These are phyloP conservation scores for Lupinus albus DNA, from an alignment of 306 rosid species.

Conservation along the genomic window DNA sequence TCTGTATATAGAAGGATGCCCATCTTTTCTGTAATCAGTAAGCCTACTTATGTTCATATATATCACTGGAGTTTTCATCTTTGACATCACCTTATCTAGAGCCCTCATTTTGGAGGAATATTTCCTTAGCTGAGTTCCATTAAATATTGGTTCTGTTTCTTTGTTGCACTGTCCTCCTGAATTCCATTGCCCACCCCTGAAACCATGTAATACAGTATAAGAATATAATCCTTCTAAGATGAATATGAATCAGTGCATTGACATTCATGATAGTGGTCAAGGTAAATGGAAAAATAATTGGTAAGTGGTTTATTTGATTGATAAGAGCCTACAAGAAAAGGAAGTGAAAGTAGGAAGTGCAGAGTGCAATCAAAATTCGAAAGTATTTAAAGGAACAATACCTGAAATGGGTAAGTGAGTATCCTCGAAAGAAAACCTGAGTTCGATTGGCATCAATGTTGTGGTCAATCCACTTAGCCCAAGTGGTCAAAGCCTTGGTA, in stretches of 20 bases:
- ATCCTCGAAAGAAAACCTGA: slow-evolving; percentile 87
- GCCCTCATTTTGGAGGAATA: slow-evolving; percentile 89
- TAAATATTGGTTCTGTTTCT: slow-evolving; percentile 78
- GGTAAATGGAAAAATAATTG: background rate
- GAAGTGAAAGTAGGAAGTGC: slow-evolving; percentile 9
- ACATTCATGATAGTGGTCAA: background rate
- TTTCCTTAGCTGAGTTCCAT: slow-evolving; percentile 52
- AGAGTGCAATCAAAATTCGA: background rate
- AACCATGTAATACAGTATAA: slow-evolving; percentile 36
- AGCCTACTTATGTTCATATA: slow-evolving; percentile 85
- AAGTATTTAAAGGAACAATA: slow-evolving; percentile 34
- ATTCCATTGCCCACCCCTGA: slow-evolving; percentile 97
- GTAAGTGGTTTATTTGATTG: background rate
- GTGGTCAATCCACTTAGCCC: slow-evolving; percentile 80
- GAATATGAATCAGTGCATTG: slow-evolving; percentile 2
- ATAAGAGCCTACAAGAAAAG: background rate
- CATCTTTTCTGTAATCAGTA: slow-evolving; percentile 90
- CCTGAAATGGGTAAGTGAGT: slow-evolving; percentile 92
- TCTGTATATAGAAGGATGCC: slow-evolving; percentile 81
- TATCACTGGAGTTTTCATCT: slow-evolving; percentile 69
- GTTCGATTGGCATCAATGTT: slow-evolving; percentile 66
- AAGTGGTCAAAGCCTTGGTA: slow-evolving; percentile 80
- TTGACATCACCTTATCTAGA: slow-evolving; percentile 60
- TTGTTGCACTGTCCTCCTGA: slow-evolving; percentile 90
- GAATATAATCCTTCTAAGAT: background rate